Percentiles rank a stretch among this genome's conserved stretches.
Conservation (phyloP, 2,329 filamentous ascomycete species). For the Helicocarpus griseus region DNA sequence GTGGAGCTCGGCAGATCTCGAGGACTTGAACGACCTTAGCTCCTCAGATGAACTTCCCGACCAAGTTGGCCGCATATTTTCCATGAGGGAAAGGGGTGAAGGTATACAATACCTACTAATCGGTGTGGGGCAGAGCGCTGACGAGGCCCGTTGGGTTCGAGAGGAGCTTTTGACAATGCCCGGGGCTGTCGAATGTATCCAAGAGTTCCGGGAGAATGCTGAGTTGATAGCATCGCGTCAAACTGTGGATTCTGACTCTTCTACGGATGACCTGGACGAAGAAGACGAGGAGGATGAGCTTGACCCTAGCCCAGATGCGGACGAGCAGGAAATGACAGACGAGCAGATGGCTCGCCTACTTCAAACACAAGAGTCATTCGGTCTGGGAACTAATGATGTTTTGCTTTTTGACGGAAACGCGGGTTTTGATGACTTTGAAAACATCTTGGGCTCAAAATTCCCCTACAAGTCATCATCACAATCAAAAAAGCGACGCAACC, state of each 20-base stretch:
- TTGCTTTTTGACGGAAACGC: constrained; percentile 41
- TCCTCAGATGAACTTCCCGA: constrained; percentile 40
- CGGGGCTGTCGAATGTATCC: constrained; percentile 19
- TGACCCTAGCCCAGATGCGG: constrained; percentile 21
- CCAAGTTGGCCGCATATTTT: constrained; percentile 34
- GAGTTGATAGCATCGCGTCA: constrained; percentile 6
- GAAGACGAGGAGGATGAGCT: constrained; percentile 25
- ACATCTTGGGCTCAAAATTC: not conserved
- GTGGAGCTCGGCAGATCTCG: constrained; percentile 38
- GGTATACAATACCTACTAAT: constrained; percentile 46
- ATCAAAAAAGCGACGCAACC: constrained; percentile 13
- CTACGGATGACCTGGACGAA: constrained; percentile 20
- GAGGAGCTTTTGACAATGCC: constrained; percentile 22
- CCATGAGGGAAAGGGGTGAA: constrained; percentile 34
- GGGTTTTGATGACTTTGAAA: not conserved
- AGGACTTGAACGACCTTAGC: constrained; percentile 41
- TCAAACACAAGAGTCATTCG: constrained; percentile 54
- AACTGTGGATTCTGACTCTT: not conserved
- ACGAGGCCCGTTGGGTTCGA: constrained; percentile 44
- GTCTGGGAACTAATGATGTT: constrained; percentile 50
- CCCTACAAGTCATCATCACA: not conserved
- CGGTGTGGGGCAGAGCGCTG: constrained; percentile 32
- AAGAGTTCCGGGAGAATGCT: constrained; percentile 25
- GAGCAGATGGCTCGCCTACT: constrained; percentile 53
- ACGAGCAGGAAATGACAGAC: constrained; percentile 39